Percentiles rank a stretch among this genome's conserved stretches.
Conservation (phyloP, 1,139 yeast species). For the Lodderomyces orthopsilosis region DNA sequence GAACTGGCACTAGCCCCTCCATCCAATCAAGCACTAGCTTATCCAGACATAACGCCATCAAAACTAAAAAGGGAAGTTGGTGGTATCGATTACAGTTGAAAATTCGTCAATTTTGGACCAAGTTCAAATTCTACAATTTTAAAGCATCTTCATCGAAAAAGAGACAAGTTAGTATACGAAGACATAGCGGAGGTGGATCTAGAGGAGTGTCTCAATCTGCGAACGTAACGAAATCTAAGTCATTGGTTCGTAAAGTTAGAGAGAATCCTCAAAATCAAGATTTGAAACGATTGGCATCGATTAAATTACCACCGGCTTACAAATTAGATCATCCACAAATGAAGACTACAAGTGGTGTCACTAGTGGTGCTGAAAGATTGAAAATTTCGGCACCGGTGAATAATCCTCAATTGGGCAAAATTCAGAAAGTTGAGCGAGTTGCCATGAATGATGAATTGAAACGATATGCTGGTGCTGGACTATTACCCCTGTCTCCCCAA, state of each 20-base stretch:
- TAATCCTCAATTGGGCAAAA: constrained; percentile 31
- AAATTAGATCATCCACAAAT: background rate
- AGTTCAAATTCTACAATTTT: constrained; percentile 26
- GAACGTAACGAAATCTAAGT: constrained; percentile 12
- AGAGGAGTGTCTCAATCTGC: constrained; percentile 18
- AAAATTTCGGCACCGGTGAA: constrained; percentile 11
- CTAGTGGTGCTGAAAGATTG: background rate
- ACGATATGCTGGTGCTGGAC: constrained; percentile 26
- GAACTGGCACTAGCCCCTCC: constrained; percentile 1
- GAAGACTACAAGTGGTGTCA: background rate
- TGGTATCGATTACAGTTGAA: constrained; percentile 30
- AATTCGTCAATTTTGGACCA: constrained; percentile 23
- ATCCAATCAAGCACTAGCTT: constrained; percentile 15
- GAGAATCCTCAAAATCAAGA: constrained; percentile 18
- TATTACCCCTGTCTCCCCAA: background rate
- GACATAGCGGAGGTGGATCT: constrained; percentile 15
- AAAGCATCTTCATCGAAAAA: constrained; percentile 29
- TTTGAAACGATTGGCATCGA: constrained; percentile 10
- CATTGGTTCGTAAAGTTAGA: constrained; percentile 19
- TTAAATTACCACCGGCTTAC: background rate
- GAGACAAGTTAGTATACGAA: constrained; percentile 5
- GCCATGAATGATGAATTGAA: constrained; percentile 26
- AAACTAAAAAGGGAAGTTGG: constrained; percentile 31
- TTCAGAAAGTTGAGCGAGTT: constrained; percentile 13
- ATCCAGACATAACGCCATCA: constrained; percentile 34